Evolutionary conservation across 2,329 filamentous ascomycete species (phyloP), one percentile per base, ranked within the genome.

Genomic region (Apiospora pterosperma): DNA sequence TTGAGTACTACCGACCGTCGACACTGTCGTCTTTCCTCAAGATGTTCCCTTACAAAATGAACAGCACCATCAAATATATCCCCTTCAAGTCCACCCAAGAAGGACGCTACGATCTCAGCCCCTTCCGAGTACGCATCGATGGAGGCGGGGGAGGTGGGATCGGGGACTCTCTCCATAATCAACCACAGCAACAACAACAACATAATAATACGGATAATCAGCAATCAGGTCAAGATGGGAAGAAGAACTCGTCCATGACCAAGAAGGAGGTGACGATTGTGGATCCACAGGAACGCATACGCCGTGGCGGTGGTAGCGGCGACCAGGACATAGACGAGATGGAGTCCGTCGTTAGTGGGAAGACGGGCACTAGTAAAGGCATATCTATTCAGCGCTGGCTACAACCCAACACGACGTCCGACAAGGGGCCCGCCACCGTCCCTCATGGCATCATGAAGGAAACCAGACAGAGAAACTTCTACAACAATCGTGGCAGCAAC

Each of bases 1-100:
- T 96, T 8, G 96, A 99, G 75, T 98, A 97, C 76, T 99, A 99
- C 75, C 89, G 94, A 16, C 96, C 96, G 0, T 85, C 92, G 8
- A 92, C 92, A 0, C 80, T 98, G 1, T 97, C 96, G 0, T 96
- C 93, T 0, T 93, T 98, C 69, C 86, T 90, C 16, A 99, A 97
- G 75, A 91, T 97, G 75, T 97, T 97, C 74, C 88, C 93, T 0
- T 97, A 92, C 78, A 93, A 92, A 74, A 92, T 98, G 85, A 97
- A 95, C 73, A 94, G 92, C 0, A 96, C 92, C 4, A 88, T 94
- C 67, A 91, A 91, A 66, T 94, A 95, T 74, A 90, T 95, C 36
- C 91, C 92, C 12, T 85, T 94, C 65, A 90, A 90, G 65, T 87
- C 88, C 1, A 89, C 88, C 5, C 86, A 90, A 70, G 87, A 92